Conservation (phyloP, 2,329 filamentous ascomycete genomes). For the Monilinia aucupariae region DNA sequence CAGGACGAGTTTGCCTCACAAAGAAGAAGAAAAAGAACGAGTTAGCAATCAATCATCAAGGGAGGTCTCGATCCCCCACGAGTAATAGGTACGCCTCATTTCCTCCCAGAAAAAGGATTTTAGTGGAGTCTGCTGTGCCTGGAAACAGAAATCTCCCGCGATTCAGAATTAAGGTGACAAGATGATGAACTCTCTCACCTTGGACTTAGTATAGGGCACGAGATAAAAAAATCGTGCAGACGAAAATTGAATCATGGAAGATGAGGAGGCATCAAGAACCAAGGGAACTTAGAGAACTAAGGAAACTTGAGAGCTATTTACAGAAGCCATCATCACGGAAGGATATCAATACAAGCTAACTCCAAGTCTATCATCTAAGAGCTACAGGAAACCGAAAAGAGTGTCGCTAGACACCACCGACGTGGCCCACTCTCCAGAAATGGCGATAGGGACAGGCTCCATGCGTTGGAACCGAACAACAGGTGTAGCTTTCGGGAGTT, state of each 20-base stretch:
- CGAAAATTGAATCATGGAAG: no score
- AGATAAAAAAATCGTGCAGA: neutral
- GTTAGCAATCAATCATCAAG: neutral
- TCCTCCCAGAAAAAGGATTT: neutral
- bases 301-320: neutral
- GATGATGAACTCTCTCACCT: neutral
- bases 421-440: neutral
- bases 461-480: no score
- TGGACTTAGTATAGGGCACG: fast-evolving
- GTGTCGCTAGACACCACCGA: neutral
- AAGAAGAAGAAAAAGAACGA: neutral
- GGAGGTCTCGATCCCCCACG: neutral
- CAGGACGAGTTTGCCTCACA: neutral
- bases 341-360: neutral
- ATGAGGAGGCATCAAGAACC: neutral
- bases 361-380: neutral
- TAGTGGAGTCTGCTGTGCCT: neutral
- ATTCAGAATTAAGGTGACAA: no score
- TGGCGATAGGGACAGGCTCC: no score
- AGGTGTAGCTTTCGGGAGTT: no score
- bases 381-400: neutral
- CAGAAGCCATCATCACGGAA: neutral
- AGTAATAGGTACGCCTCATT: neutral
- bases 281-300: neutral
- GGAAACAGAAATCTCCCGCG: no score